A percentile compares a stretch with the other conserved stretches of the same genome.
These are phyloP conservation scores for Colletotrichum agaves DNA, from an alignment of 2,329 filamentous ascomycete genomes.

Conservation along the genomic window DNA sequence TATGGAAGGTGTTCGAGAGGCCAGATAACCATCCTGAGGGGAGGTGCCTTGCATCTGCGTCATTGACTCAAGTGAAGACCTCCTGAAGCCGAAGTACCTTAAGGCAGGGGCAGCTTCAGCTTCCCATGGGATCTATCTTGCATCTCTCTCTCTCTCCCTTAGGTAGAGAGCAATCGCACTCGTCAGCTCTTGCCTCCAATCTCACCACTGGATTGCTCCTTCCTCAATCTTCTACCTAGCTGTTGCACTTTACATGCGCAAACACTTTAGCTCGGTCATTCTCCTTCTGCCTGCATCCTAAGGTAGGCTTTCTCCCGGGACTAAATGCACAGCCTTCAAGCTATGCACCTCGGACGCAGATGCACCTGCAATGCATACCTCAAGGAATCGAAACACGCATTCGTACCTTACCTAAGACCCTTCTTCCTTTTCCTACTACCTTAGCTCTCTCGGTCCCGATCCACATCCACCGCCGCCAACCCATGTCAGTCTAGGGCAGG, in stretches of 20 bases:
- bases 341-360: constrained; percentile 13
- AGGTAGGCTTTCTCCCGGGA: constrained; percentile 23
- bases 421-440: not conserved
- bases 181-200: not conserved
- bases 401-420: constrained; percentile 17
- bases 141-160: no score
- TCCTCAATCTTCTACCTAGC: not conserved
- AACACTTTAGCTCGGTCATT: constrained; percentile 26
- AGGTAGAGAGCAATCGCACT: no score
- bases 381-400: not conserved
- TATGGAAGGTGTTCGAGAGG: no score
- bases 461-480: constrained; percentile 11
- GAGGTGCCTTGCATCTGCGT: no score
- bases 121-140: no score
- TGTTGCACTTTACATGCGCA: not conserved
- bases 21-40: no score
- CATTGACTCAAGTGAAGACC: no score
- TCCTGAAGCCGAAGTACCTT: no score
- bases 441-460: not conserved
- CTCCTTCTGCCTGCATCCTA: constrained; percentile 21
- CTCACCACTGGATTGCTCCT: not conserved
- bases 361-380: constrained; percentile 21
- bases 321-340: constrained; percentile 19
- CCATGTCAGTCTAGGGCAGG: constrained; percentile 25
- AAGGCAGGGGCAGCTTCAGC: no score